Base-by-base conservation (phyloP, 2,329 filamentous ascomycete species). In the Colletotrichum sp. region DNA sequence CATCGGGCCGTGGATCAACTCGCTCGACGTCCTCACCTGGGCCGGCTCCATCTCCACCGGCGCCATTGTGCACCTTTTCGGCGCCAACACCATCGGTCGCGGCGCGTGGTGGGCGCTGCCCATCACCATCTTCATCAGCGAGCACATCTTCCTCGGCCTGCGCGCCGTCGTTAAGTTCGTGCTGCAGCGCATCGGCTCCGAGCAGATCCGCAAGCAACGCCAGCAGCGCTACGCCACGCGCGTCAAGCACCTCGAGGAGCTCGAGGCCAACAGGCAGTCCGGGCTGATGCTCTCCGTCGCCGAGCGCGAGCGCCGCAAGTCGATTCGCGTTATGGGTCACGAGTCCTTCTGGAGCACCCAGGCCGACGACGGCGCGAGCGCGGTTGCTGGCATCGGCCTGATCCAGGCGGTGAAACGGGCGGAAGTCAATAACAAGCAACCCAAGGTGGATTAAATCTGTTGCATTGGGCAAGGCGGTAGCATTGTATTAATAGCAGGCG, bases 31-130 rank as follows among this genome's bases (percentile, higher is more conserved):
- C 77, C 86, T 96, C 15, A 91, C 92, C 3, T 95, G 94, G 93
- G 84, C 95, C 34, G 94, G 94, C 15, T 94, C 92, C 75, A 89
- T 96, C 77, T 94, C 92, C 9, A 94, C 92, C 1, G 92, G 93
- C 0, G 93, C 94, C 0, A 90, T 95, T 30, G 92, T 95, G 5
- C 94, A 95, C 82, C 90, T 96, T 81, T 96, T 96, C 83, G 91
- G 91, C 77, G 79, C 77, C 32, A 90, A 92, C 73, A 87, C 90
- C 67, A 87, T 78, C 85, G 90, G 71, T 81, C 87, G 77, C 84
- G 89, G 93, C 77, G 90, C 88, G 72, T 93, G 90, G 82, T 93
- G 91, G 88, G 92, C 90, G 1, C 86, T 96, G 0, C 89, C 95
- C 12, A 87, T 95, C 28, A 90, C 91, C 1, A 92, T 96, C 55